A percentile compares a stretch with the other conserved stretches of the same genome.
Evolutionary conservation across 257 asterid species (phyloP).

Genomic region (Capsicum pubescens): DNA sequence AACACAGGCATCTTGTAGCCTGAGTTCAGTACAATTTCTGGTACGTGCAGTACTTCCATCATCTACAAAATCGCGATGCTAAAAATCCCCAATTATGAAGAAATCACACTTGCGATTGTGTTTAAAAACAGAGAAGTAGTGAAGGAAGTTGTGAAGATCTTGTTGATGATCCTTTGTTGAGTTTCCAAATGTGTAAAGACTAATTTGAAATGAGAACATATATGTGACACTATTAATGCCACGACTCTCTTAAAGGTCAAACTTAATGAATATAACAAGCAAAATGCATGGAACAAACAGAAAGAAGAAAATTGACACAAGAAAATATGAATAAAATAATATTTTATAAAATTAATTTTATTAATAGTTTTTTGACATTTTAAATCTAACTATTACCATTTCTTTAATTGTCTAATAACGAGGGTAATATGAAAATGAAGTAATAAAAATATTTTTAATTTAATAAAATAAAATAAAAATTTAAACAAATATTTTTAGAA

Average conservation of each 20-base stretch:
- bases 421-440: no score
- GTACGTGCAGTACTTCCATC: neutral
- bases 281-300: neutral
- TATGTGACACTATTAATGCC: neutral
- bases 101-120: neutral
- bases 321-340: no score
- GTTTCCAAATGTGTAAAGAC: neutral
- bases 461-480: no score
- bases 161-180: neutral
- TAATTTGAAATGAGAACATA: neutral
- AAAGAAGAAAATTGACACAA: neutral
- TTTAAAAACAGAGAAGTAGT: neutral
- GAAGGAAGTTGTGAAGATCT: neutral
- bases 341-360: no score
- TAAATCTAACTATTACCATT: no score
- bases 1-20: slow-evolving; percentile 15
- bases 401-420: no score
- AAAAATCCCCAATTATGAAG: neutral
- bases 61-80: neutral
- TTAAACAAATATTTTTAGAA: no score
- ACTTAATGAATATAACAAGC: neutral
- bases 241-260: neutral
- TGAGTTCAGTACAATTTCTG: neutral
- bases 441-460: no score
- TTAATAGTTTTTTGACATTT: no score